Conservation (phyloP, 805 yeast species). For the Kodamaea sagamina region DNA sequence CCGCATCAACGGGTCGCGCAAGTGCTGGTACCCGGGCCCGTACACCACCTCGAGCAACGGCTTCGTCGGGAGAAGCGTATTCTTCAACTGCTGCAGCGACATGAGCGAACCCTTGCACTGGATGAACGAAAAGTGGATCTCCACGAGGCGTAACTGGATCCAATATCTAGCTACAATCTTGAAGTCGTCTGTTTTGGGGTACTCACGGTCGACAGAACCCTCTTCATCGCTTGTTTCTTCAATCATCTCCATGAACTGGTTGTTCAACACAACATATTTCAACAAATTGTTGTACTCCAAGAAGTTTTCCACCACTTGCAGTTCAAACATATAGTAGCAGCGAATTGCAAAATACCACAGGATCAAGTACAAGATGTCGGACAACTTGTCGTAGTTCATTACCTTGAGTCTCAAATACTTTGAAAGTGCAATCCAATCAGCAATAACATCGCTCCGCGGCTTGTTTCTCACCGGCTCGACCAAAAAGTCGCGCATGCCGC, state of each 20-base stretch:
- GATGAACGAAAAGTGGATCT: slow-evolving; percentile 28
- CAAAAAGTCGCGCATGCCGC: slow-evolving; percentile 9
- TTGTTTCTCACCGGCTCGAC: slow-evolving; percentile 11
- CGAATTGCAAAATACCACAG: slow-evolving; percentile 29
- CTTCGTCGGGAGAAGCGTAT: slow-evolving; percentile 28
- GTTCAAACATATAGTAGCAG: slow-evolving; percentile 21
- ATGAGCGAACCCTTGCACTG: slow-evolving; percentile 31
- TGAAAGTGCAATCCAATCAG: slow-evolving; percentile 19
- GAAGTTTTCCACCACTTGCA: slow-evolving; percentile 25
- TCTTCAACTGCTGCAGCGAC: slow-evolving; percentile 25
- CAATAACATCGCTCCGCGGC: slow-evolving; percentile 18
- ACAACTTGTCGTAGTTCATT: slow-evolving; percentile 21
- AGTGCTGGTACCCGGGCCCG: slow-evolving; percentile 15
- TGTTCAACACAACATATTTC: slow-evolving; percentile 21
- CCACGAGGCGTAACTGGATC: slow-evolving; percentile 32
- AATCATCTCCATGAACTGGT: slow-evolving; percentile 20
- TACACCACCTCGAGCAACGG: slow-evolving; percentile 20
- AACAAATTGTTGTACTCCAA: slow-evolving; percentile 31
- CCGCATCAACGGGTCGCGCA: slow-evolving; percentile 12
- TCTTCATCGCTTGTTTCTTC: background rate
- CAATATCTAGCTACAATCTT: slow-evolving; percentile 24
- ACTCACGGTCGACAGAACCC: background rate
- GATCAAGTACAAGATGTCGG: slow-evolving; percentile 26
- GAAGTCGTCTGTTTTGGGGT: slow-evolving; percentile 18
- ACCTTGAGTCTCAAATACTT: slow-evolving; percentile 21